Conservation (phyloP, 768 basidiomycete genomes). For the Amanita inopinata region DNA sequence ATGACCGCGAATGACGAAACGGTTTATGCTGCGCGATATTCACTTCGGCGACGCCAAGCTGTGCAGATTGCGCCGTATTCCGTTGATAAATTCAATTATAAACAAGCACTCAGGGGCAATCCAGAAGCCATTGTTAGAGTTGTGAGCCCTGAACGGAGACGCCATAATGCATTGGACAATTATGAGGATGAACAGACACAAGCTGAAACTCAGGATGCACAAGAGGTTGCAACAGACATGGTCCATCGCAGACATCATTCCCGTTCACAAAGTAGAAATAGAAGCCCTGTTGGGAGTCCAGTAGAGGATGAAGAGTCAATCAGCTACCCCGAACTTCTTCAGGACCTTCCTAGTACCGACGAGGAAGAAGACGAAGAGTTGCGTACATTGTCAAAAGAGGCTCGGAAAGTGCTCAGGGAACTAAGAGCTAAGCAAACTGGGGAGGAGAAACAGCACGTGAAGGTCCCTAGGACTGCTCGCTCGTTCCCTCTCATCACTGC, state of each 20-base stretch:
- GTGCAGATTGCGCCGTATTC: conserved; percentile 56
- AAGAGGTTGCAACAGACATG: conserved; percentile 10
- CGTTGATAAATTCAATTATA: conserved; percentile 44
- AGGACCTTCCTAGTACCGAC: conserved; percentile 29
- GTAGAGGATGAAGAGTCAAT: conserved; percentile 8
- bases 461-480: neutral
- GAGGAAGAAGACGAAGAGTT: conserved; percentile 27
- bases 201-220: conserved; percentile 14
- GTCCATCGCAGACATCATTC: conserved; percentile 11
- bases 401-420: conserved; percentile 19
- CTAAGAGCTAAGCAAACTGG: conserved; percentile 4
- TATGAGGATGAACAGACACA: conserved; percentile 25
- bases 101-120: conserved; percentile 35
- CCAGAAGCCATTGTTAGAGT: conserved; percentile 64
- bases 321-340: conserved; percentile 28
- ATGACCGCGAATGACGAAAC: conserved; percentile 5
- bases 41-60: conserved; percentile 43
- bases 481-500: conserved; percentile 1
- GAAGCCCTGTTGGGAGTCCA: neutral
- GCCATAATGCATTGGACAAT: conserved; percentile 17
- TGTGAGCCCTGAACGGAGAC: conserved; percentile 24
- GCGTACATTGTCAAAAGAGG: conserved; percentile 22
- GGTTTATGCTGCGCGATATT: conserved; percentile 29
- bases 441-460: neutral
- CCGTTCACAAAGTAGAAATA: neutral